Evolutionary conservation across 345 rosid genomes (phyloP).

Genomic region (Rhodamnia argentea): DNA sequence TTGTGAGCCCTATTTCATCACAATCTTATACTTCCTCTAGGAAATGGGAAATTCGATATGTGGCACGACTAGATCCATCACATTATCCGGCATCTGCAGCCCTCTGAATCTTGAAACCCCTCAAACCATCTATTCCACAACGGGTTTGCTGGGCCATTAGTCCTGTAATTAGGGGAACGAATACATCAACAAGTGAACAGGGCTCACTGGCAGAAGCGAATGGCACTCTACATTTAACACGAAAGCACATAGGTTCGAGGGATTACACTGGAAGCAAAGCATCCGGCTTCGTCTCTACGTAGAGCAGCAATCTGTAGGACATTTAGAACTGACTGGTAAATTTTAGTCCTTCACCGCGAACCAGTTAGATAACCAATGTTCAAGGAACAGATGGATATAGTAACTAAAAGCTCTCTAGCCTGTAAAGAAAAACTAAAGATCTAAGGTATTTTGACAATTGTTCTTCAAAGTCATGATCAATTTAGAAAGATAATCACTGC

Average conservation of each 20-base stretch:
- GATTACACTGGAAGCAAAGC: slow-evolving; percentile 68
- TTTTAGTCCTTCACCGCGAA: not conserved
- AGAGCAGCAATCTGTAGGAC: slow-evolving; percentile 37
- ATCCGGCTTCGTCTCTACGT: slow-evolving; percentile 61
- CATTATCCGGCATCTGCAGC: slow-evolving; percentile 77
- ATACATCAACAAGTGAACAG: not conserved
- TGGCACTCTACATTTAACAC: not conserved
- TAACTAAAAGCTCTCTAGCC: not conserved
- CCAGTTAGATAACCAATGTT: not conserved
- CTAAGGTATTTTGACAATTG: not conserved
- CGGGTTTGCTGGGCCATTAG: slow-evolving; percentile 56
- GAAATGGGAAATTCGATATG: not conserved
- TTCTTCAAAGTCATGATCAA: not conserved
- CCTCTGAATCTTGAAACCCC: slow-evolving; percentile 46
- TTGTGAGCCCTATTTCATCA: not conserved
- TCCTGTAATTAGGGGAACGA: slow-evolving; percentile 28
- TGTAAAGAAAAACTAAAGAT: not conserved
- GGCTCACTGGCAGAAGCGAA: not conserved
- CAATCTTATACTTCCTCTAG: not conserved
- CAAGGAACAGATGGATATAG: not conserved
- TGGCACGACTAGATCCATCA: slow-evolving; percentile 6
- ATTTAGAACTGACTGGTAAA: not conserved
- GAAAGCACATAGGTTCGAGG: not conserved
- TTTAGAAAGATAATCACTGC: not conserved
- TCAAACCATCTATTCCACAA: slow-evolving; percentile 92